Evolutionary conservation across 2,329 filamentous ascomycete species (phyloP).

Genomic region (Neonectria punicea): DNA sequence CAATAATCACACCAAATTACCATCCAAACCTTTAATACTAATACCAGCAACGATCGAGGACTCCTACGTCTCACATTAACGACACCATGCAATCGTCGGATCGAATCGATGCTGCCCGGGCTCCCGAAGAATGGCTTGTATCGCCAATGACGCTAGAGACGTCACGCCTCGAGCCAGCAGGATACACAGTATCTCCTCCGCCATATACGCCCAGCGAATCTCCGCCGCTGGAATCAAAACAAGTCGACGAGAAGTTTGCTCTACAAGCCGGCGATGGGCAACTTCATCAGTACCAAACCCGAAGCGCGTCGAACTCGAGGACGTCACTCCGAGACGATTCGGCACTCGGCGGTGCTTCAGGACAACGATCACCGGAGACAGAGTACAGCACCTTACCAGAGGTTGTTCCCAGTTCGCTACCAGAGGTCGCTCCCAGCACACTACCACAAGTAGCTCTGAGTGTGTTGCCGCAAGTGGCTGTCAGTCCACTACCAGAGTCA

Average conservation of each 20-base stretch:
- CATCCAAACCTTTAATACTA: not conserved
- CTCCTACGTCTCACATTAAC: too few species aligned
- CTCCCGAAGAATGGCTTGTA: constrained; percentile 1
- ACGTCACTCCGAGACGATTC: not conserved
- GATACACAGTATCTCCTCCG: constrained; percentile 10
- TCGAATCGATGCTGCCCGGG: not conserved
- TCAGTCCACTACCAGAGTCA: constrained; percentile 5
- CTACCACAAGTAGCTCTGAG: not conserved
- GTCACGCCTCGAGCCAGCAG: not conserved
- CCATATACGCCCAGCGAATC: constrained; percentile 13
- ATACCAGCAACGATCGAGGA: not conserved
- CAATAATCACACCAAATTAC: not conserved
- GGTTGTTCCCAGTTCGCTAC: not conserved
- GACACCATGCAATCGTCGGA: constrained; percentile 12
- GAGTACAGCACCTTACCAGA: not conserved
- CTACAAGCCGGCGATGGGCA: not conserved
- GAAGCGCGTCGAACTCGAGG: not conserved
- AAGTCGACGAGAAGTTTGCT: not conserved
- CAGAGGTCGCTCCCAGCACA: constrained; percentile 10
- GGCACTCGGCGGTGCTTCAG: too few species aligned
- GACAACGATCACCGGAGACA: not conserved
- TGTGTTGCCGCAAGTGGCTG: not conserved
- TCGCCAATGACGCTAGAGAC: constrained; percentile 4
- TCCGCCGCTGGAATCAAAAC: not conserved
- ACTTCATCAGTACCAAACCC: not conserved